Evolutionary conservation across 1,284 basidiomycete genomes (phyloP).

Genomic region (Irpex lacteus): DNA sequence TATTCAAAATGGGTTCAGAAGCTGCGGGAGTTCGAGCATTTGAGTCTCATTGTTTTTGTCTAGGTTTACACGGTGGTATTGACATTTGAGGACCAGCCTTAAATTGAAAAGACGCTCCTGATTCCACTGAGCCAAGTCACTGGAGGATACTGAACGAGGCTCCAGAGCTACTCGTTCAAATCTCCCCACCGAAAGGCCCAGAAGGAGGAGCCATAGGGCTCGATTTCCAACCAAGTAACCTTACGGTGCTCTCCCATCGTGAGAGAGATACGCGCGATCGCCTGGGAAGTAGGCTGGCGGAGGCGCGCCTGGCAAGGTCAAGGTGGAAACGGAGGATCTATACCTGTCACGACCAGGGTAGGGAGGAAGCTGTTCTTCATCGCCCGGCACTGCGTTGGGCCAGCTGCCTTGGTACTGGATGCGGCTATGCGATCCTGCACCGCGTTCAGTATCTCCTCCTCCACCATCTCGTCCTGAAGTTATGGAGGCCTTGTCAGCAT

Average conservation of each 20-base stretch:
- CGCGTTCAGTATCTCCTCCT: too few relatives aligned
- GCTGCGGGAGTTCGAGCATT: too few relatives aligned
- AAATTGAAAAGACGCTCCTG: too few relatives aligned
- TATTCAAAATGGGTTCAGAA: too few relatives aligned
- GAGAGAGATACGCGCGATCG: background rate
- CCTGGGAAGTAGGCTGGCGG: slow-evolving; percentile 1
- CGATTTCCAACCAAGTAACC: background rate
- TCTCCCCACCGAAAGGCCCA: background rate
- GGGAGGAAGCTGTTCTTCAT: background rate
- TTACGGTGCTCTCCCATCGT: background rate
- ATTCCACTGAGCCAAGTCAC: too few relatives aligned
- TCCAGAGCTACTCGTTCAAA: background rate
- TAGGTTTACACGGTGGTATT: too few relatives aligned
- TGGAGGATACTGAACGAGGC: too few relatives aligned
- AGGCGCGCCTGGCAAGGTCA: background rate
- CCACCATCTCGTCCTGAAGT: too few relatives aligned
- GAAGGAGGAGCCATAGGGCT: background rate
- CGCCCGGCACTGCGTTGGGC: background rate
- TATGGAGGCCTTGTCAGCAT: too few relatives aligned
- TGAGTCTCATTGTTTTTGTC: too few relatives aligned
- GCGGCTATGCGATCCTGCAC: too few relatives aligned
- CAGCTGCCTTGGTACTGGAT: background rate
- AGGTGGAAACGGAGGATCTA: background rate
- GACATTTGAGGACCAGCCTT: too few relatives aligned
- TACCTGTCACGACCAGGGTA: background rate